Conservation (phyloP, 2,329 filamentous ascomycete genomes). For the Clarireedia hainanense region DNA sequence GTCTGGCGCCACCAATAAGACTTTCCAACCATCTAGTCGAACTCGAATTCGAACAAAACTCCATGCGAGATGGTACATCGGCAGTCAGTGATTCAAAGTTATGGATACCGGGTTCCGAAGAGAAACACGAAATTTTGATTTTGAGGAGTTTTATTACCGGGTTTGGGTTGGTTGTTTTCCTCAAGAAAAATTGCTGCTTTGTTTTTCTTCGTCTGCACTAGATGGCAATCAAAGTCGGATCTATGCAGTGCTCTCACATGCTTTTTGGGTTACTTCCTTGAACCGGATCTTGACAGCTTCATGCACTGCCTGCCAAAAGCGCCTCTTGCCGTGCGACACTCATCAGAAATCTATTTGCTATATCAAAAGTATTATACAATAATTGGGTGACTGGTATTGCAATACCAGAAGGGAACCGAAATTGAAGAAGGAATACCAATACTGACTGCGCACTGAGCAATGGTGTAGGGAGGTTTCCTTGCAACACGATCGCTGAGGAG, state of each 20-base stretch:
- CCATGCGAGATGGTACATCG: not conserved
- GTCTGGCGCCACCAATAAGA: conserved; percentile 11
- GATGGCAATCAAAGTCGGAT: conserved; percentile 29
- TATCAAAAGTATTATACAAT: not conserved
- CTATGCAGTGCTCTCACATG: conserved; percentile 24
- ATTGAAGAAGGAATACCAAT: no score
- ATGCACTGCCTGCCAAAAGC: conserved; percentile 1
- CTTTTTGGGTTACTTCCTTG: conserved; percentile 7
- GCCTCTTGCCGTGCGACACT: conserved; percentile 3
- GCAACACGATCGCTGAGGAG: no score
- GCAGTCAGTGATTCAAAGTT: conserved; percentile 6
- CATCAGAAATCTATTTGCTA: not conserved
- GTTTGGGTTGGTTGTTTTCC: conserved; percentile 17
- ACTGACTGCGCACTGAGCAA: no score
- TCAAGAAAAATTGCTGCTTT: conserved; percentile 19
- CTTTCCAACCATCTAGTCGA: not conserved
- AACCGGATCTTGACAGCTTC: conserved; percentile 5
- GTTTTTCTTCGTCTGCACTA: conserved; percentile 26
- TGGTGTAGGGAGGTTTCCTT: no score
- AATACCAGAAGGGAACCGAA: no score
- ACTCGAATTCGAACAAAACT: not conserved
- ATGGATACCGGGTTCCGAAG: conserved; percentile 11
- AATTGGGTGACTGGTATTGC: not conserved
- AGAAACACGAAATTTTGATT: conserved; percentile 4
- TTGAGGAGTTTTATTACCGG: conserved; percentile 6